These are phyloP conservation scores for Leccinum subgranulosum DNA, from an alignment of 768 basidiomycete genomes.

Conservation along the genomic window DNA sequence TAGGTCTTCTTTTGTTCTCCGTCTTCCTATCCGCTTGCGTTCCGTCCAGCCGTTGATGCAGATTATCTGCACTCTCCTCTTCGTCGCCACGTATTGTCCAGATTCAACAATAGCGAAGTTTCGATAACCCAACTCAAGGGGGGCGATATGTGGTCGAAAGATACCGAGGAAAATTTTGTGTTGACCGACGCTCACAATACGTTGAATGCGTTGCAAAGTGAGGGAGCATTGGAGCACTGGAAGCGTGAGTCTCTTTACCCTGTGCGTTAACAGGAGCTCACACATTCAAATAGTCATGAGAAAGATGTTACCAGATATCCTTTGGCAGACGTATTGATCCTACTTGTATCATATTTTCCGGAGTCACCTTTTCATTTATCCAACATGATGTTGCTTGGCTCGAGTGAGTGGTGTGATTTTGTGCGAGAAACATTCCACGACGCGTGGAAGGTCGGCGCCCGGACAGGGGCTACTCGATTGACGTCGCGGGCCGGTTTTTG, in stretches of 20 bases:
- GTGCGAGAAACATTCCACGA: neutral
- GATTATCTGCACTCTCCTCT: conserved; percentile 72
- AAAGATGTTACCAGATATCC: conserved; percentile 60
- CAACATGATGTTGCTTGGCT: neutral
- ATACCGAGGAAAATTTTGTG: conserved; percentile 45
- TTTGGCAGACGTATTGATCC: conserved; percentile 76
- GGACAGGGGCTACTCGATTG: no score
- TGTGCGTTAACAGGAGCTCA: conserved; percentile 4
- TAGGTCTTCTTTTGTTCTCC: conserved; percentile 84
- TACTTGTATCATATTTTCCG: neutral
- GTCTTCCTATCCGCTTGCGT: conserved; percentile 49
- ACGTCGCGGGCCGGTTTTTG: no score
- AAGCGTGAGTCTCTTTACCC: conserved; percentile 43
- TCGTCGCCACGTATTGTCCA: conserved; percentile 56
- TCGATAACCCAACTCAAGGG: conserved; percentile 41
- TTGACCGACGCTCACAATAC: conserved; percentile 63
- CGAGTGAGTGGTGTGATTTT: neutral
- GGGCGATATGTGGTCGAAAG: conserved; percentile 10
- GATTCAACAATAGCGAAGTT: conserved; percentile 53
- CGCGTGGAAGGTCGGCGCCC: no score
- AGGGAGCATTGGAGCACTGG: conserved; percentile 73
- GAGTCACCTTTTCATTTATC: neutral
- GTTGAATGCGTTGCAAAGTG: conserved; percentile 63
- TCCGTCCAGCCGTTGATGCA: conserved; percentile 49
- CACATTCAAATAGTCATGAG: conserved; percentile 63